A percentile compares a stretch with the other conserved stretches of the same genome.
Conservation (phyloP, 441 rosid genomes). For the Jatropha multifida region DNA sequence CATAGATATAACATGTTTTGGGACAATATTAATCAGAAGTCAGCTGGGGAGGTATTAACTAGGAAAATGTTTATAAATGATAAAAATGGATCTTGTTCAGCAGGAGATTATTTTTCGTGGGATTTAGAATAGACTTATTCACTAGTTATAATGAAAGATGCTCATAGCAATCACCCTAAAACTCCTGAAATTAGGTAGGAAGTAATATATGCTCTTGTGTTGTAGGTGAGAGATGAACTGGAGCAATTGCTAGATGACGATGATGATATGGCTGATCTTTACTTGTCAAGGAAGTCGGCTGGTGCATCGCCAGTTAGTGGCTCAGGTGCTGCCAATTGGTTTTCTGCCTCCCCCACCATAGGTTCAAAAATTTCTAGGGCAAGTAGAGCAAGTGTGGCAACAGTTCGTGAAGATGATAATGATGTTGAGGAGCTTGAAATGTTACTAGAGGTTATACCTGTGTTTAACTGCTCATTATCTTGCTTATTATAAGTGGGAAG, state of each 20-base stretch:
- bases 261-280: slow-evolving; percentile 97
- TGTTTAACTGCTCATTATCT: background rate
- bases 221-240: slow-evolving; percentile 94
- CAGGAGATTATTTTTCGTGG: background rate
- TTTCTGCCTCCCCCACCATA: slow-evolving; percentile 70
- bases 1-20: background rate
- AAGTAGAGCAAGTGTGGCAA: slow-evolving; percentile 75
- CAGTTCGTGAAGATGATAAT: slow-evolving; percentile 76
- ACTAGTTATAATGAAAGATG: background rate
- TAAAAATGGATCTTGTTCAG: background rate
- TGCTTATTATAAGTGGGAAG: slow-evolving; percentile 4
- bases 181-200: background rate
- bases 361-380: slow-evolving; percentile 94
- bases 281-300: slow-evolving; percentile 81
- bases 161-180: background rate
- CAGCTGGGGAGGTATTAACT: background rate
- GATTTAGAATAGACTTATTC: background rate
- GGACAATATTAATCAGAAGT: background rate
- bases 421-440: slow-evolving; percentile 99
- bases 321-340: slow-evolving; percentile 70
- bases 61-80: background rate
- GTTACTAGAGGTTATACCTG: slow-evolving; percentile 75
- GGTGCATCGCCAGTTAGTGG: slow-evolving; percentile 68
- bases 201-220: slow-evolving; percentile 13
- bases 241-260: slow-evolving; percentile 95